Percentiles rank a stretch among this genome's conserved stretches.
phyloP scores from a whole-genome alignment of 306 rosid species.

The Vigna trinervia region DNA sequence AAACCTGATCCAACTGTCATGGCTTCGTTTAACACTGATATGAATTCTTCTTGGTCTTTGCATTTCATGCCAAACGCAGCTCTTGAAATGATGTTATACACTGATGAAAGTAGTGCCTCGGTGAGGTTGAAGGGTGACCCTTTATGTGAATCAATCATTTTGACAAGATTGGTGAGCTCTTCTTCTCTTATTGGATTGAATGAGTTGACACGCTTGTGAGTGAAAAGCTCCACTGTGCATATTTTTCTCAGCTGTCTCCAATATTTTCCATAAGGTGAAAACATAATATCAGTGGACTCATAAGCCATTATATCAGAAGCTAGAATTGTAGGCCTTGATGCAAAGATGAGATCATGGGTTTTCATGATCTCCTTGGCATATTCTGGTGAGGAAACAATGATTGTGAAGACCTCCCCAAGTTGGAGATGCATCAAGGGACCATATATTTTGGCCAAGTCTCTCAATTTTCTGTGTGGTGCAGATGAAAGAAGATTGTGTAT shows the following conservation, averaged over 20 bases:
- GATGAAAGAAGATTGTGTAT: background rate
- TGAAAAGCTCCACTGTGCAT: background rate
- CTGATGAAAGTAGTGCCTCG: background rate
- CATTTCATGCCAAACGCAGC: background rate
- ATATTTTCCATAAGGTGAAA: background rate
- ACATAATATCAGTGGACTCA: background rate
- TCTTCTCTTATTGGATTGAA: background rate
- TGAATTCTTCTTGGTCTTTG: background rate
- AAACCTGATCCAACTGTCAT: background rate
- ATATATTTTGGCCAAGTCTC: slow-evolving; percentile 10
- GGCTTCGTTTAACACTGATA: background rate
- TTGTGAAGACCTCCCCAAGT: background rate
- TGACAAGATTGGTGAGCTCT: background rate
- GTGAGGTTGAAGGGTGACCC: background rate
- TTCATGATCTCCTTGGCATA: background rate
- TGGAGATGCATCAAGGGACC: slow-evolving; percentile 11
- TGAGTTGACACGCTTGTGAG: background rate
- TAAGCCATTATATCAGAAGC: background rate
- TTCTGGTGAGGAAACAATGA: slow-evolving; percentile 3
- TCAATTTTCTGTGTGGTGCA: background rate
- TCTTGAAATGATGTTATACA: background rate
- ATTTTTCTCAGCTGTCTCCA: background rate
- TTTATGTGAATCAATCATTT: background rate
- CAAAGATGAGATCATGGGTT: slow-evolving; percentile 11
- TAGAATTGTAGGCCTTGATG: background rate